Conservation (phyloP, 2,329 filamentous ascomycete genomes). For the Nemania sp. region DNA sequence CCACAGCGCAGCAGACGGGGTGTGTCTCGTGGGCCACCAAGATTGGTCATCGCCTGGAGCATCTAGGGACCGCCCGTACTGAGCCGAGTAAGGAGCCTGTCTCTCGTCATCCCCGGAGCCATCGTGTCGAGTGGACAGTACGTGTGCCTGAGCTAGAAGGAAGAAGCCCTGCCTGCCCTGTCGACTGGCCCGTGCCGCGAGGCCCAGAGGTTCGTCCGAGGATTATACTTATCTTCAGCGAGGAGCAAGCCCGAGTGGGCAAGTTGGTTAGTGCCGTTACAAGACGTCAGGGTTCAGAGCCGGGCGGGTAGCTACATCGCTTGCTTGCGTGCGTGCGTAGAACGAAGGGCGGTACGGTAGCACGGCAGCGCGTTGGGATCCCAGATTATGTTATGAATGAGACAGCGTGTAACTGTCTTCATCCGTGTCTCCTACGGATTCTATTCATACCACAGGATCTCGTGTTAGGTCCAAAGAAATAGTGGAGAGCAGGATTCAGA, state of each 20-base stretch:
- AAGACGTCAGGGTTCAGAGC: background rate
- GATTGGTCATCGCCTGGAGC: slow-evolving; percentile 43
- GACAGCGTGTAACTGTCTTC: background rate
- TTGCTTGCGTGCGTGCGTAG: background rate
- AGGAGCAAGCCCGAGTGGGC: too few relatives aligned
- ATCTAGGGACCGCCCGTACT: slow-evolving; percentile 31
- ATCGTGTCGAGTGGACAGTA: slow-evolving; percentile 29
- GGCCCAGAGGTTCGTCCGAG: slow-evolving; percentile 29
- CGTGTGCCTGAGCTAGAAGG: slow-evolving; percentile 10
- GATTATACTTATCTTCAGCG: background rate
- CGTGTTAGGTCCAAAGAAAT: slow-evolving; percentile 11
- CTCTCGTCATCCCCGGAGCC: slow-evolving; percentile 38
- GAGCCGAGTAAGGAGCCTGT: slow-evolving; percentile 33
- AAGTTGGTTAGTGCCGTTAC: too few relatives aligned
- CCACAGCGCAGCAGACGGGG: slow-evolving; percentile 43
- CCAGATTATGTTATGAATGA: background rate
- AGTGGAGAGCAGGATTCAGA: slow-evolving; percentile 9
- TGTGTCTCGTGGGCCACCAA: slow-evolving; percentile 48
- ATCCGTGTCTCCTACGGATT: slow-evolving; percentile 8
- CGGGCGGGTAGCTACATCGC: slow-evolving; percentile 9
- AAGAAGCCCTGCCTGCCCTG: slow-evolving; percentile 4
- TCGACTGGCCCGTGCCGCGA: slow-evolving; percentile 12
- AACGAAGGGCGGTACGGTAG: slow-evolving; percentile 3
- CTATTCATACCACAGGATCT: slow-evolving; percentile 17
- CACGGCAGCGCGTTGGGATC: slow-evolving; percentile 4